Percentiles rank a stretch among this genome's conserved stretches.
These are phyloP conservation scores for Cladosporium sp. DNA, from an alignment of 2,329 filamentous ascomycete species.

Conservation along the genomic window DNA sequence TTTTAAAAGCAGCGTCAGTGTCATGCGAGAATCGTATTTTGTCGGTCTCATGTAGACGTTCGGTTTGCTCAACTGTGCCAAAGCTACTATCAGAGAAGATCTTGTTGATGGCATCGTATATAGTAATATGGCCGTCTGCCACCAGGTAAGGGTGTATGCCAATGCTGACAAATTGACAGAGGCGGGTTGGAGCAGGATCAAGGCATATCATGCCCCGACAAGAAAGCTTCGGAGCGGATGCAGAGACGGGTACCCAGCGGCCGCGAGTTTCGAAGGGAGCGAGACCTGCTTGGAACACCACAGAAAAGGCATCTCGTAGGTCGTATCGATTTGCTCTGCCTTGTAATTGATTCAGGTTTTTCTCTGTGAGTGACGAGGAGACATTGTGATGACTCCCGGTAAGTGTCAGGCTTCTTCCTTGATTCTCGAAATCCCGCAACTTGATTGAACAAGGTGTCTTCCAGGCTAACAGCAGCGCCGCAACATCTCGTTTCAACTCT, in stretches of 20 bases:
- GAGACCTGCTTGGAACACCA: slow-evolving; percentile 64
- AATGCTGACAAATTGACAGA: slow-evolving; percentile 75
- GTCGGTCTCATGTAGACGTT: slow-evolving; percentile 20
- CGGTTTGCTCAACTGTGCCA: slow-evolving; percentile 50
- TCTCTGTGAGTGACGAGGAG: slow-evolving; percentile 23
- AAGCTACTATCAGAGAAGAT: slow-evolving; percentile 75
- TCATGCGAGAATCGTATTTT: neutral
- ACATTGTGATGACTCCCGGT: slow-evolving; percentile 17
- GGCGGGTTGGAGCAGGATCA: slow-evolving; percentile 64
- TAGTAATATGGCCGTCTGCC: slow-evolving; percentile 53
- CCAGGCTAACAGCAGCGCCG: slow-evolving; percentile 68
- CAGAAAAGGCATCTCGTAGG: slow-evolving; percentile 37
- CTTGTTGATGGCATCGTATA: slow-evolving; percentile 75
- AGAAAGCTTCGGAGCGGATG: slow-evolving; percentile 56
- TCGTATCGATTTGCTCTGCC: slow-evolving; percentile 20
- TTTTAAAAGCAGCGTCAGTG: neutral
- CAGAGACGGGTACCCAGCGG: slow-evolving; percentile 68
- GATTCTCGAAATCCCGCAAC: slow-evolving; percentile 49
- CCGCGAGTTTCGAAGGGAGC: slow-evolving; percentile 48
- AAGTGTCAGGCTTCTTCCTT: slow-evolving; percentile 16
- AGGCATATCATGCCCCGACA: slow-evolving; percentile 69
- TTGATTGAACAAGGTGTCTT: slow-evolving; percentile 51
- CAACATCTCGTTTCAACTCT: slow-evolving; percentile 56
- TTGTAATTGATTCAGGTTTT: slow-evolving; percentile 22
- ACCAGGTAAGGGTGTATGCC: slow-evolving; percentile 63